Conservation (phyloP, 352 stramenopile species). For the Globisporangium megalacanthum region DNA sequence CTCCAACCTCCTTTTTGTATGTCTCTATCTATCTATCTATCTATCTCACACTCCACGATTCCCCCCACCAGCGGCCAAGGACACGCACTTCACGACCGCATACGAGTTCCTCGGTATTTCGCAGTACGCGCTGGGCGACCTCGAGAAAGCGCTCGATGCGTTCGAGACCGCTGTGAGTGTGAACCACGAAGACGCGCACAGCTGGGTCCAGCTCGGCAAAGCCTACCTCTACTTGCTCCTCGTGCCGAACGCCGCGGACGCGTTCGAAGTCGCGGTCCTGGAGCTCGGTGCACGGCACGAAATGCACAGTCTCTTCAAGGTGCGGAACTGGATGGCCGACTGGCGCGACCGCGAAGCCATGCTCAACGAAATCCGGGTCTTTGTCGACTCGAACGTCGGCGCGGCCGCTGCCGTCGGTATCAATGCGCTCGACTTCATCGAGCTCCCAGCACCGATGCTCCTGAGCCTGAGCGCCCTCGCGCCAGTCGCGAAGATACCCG, state of each 20-base stretch:
- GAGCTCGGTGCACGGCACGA: slow-evolving; percentile 28
- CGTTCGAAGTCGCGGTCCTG: slow-evolving; percentile 44
- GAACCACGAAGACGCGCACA: slow-evolving; percentile 37
- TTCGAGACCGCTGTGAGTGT: slow-evolving; percentile 53
- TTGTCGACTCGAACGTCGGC: slow-evolving; percentile 18
- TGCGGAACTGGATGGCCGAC: slow-evolving; percentile 58
- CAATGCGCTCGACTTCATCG: slow-evolving; percentile 44
- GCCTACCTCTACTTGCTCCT: slow-evolving; percentile 57
- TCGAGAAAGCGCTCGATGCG: slow-evolving; percentile 46
- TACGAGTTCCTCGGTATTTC: slow-evolving; percentile 68
- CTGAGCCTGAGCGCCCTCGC: slow-evolving; percentile 14
- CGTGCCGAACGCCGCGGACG: slow-evolving; percentile 31
- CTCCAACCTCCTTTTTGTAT: background rate
- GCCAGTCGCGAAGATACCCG: too few species aligned
- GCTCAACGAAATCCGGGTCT: slow-evolving; percentile 27
- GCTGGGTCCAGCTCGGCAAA: slow-evolving; percentile 67
- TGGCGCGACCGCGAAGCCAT: slow-evolving; percentile 56
- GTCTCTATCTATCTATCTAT: background rate
- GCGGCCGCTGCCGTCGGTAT: slow-evolving; percentile 2
- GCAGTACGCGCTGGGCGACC: slow-evolving; percentile 61
- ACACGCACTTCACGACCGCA: slow-evolving; percentile 34
- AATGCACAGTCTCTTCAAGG: slow-evolving; percentile 50
- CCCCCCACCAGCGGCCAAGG: slow-evolving; percentile 16
- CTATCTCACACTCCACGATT: background rate
- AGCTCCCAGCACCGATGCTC: slow-evolving; percentile 28